Conservation (phyloP, 371 early-diverging fungal genomes). For the Mucor lusitanicus region DNA sequence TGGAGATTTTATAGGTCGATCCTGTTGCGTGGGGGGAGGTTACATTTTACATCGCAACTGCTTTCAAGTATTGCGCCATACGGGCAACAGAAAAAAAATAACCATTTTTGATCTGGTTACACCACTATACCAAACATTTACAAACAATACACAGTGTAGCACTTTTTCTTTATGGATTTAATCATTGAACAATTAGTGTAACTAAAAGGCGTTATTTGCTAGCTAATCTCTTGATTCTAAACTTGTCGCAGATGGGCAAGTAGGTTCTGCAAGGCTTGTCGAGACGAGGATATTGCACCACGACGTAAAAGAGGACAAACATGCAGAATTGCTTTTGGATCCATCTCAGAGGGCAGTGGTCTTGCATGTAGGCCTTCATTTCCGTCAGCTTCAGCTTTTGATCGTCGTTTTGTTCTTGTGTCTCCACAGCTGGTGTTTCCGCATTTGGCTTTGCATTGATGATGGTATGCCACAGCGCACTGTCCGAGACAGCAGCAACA, state of each 20-base stretch:
- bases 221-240: constrained; percentile 13
- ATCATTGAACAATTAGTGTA: not conserved
- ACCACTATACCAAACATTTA: not conserved
- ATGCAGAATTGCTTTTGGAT: constrained; percentile 37
- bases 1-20: not conserved
- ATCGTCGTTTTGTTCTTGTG: not conserved
- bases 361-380: not conserved
- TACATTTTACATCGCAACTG: constrained; percentile 6
- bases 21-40: not conserved
- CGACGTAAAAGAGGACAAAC: constrained; percentile 33
- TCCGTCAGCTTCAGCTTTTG: not conserved
- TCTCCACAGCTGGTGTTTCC: too few species aligned
- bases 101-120: not conserved
- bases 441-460: not conserved
- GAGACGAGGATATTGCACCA: constrained; percentile 35
- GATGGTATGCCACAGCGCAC: not conserved
- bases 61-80: constrained; percentile 7
- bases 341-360: constrained; percentile 34
- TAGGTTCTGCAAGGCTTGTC: constrained; percentile 27
- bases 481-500: not conserved
- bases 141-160: not conserved
- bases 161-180: not conserved
- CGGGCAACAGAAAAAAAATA: not conserved
- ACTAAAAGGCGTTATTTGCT: not conserved
- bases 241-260: constrained; percentile 42